A percentile compares a stretch with the other conserved stretches of the same genome.
phyloP scores from a whole-genome alignment of 2,329 filamentous ascomycete species.

The Passalora sequoiae region DNA sequence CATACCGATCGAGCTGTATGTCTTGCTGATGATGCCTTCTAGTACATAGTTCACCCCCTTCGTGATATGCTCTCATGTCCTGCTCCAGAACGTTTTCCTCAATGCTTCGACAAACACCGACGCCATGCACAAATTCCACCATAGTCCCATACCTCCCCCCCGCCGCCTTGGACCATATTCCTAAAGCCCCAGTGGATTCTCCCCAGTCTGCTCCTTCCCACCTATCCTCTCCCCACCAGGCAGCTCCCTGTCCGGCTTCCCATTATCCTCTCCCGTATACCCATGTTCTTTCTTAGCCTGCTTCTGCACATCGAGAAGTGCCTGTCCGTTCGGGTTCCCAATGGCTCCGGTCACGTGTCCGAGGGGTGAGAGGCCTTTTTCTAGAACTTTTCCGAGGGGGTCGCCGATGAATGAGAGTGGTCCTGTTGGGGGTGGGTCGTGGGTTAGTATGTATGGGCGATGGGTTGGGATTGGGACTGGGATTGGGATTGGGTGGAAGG shows the following conservation, averaged over 20 bases:
- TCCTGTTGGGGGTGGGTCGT: constrained; percentile 15
- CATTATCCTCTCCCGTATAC: constrained; percentile 21
- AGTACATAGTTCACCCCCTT: too few species aligned
- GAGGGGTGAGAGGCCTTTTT: constrained; percentile 29
- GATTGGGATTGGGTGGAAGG: too few species aligned
- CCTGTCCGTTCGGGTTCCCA: constrained; percentile 30
- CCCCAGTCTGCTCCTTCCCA: constrained; percentile 33
- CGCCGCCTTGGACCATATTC: too few species aligned
- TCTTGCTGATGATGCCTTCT: too few species aligned
- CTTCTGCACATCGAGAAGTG: constrained; percentile 23
- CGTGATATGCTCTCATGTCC: too few species aligned
- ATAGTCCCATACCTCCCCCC: too few species aligned
- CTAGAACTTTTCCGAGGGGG: constrained; percentile 32
- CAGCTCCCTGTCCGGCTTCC: constrained; percentile 23
- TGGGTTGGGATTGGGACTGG: background rate
- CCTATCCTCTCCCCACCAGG: constrained; percentile 32
- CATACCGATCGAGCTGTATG: too few species aligned
- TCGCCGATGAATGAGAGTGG: constrained; percentile 32
- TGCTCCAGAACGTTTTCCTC: too few species aligned
- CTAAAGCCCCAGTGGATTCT: constrained; percentile 35
- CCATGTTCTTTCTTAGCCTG: constrained; percentile 24
- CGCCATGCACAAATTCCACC: background rate
- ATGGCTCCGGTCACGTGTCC: constrained; percentile 29
- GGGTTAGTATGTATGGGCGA: background rate
- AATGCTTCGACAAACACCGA: background rate